Evolutionary conservation across 805 yeast species (phyloP).

Genomic region (Yarrowia sp.): DNA sequence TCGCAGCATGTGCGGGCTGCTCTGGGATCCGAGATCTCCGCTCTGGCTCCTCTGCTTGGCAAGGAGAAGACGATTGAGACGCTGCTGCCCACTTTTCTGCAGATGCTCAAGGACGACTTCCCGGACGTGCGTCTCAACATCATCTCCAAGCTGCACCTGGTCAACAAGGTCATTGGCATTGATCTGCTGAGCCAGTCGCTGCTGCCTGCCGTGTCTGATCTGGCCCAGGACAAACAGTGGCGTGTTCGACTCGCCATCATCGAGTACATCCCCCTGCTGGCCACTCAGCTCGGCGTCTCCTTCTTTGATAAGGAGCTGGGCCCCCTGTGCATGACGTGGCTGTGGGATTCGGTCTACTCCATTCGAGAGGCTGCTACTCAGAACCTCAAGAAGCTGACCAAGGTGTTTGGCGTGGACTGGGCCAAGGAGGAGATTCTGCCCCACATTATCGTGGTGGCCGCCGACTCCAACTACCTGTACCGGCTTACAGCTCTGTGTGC

Average conservation of each 20-base stretch:
- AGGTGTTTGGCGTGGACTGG: slow-evolving; percentile 92
- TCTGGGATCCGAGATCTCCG: slow-evolving; percentile 82
- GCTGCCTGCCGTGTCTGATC: slow-evolving; percentile 91
- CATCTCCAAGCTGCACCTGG: slow-evolving; percentile 85
- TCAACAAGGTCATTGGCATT: slow-evolving; percentile 92
- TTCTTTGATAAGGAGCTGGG: slow-evolving; percentile 92
- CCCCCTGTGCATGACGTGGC: slow-evolving; percentile 91
- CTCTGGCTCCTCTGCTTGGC: slow-evolving; percentile 80
- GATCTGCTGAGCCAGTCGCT: slow-evolving; percentile 80
- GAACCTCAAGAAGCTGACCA: slow-evolving; percentile 74
- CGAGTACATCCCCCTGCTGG: slow-evolving; percentile 91
- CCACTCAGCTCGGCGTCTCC: slow-evolving; percentile 88
- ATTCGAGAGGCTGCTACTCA: slow-evolving; percentile 94
- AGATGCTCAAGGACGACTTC: slow-evolving; percentile 93
- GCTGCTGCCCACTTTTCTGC: slow-evolving; percentile 81
- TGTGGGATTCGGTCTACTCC: slow-evolving; percentile 96
- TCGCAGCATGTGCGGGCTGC: slow-evolving; percentile 93
- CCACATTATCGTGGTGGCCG: slow-evolving; percentile 61
- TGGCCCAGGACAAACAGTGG: slow-evolving; percentile 97
- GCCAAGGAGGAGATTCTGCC: slow-evolving; percentile 79
- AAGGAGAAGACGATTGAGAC: slow-evolving; percentile 79
- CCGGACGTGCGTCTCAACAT: slow-evolving; percentile 95
- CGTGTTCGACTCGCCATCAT: slow-evolving; percentile 95
- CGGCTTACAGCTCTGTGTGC: slow-evolving; percentile 90
- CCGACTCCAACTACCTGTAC: slow-evolving; percentile 71